These are phyloP conservation scores for Fusarium papillatum DNA, from an alignment of 2,329 filamentous ascomycete genomes.

Conservation along the genomic window DNA sequence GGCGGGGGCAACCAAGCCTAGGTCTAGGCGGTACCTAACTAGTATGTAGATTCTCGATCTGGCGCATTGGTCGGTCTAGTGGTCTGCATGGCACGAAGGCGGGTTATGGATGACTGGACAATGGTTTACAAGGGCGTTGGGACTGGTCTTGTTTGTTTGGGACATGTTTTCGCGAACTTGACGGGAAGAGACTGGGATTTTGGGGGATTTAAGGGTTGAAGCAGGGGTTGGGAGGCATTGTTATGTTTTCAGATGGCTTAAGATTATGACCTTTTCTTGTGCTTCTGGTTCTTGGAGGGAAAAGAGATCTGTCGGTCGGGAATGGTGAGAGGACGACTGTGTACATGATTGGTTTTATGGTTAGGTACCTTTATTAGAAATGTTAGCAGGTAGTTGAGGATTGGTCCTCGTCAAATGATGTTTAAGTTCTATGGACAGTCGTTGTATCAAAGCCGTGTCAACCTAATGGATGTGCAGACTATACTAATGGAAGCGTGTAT, in stretches of 20 bases:
- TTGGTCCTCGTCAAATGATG: background rate
- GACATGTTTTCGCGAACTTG: slow-evolving; percentile 14
- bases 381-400: background rate
- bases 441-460: background rate
- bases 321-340: slow-evolving; percentile 3
- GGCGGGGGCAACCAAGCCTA: slow-evolving; percentile 44
- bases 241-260: slow-evolving; percentile 37
- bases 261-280: slow-evolving; percentile 36
- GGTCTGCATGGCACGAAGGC: slow-evolving; percentile 27
- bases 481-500: background rate
- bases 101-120: slow-evolving; percentile 22
- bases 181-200: slow-evolving; percentile 30
- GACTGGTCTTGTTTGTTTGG: slow-evolving; percentile 15
- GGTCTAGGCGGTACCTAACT: slow-evolving; percentile 24
- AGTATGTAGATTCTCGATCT: slow-evolving; percentile 19
- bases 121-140: slow-evolving; percentile 38
- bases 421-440: background rate
- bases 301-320: background rate
- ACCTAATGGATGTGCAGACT: background rate
- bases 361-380: background rate
- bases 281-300: slow-evolving; percentile 7
- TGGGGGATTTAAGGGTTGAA: slow-evolving; percentile 20
- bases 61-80: slow-evolving; percentile 32
- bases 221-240: slow-evolving; percentile 35
- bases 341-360: slow-evolving; percentile 12